Base-by-base conservation (phyloP, 2,329 filamentous ascomycete species). In the Fusarium sacchari region DNA sequence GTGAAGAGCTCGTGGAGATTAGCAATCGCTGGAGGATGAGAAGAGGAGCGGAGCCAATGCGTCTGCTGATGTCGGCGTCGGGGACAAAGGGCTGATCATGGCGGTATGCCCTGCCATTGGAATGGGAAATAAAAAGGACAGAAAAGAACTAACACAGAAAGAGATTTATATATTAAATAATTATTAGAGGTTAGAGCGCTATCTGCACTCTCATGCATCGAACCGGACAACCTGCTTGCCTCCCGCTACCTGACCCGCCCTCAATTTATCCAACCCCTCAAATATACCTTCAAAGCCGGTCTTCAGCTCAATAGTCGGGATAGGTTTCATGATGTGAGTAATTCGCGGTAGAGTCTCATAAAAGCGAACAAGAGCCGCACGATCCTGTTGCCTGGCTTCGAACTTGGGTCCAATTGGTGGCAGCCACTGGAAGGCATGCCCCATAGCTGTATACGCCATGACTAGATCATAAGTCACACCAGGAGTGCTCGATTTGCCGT, bases 1-100 rank as follows among this genome's bases (percentile, higher is more conserved):
- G 57, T 34, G 10, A 52, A 6, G 62, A 40, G 0, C 11, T 64
- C 0, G 13, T 62, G 4, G n/a, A 62, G 1, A 46, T 14, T 1
- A 53, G 57, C 34, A 46, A 64, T 30, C 32, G 32, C 5, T 62
- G 58, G 57, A 64, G 62, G 7, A 14, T 9, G 1, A 30, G 7
- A 10, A 22, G 58, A 39, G 58, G 46, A 0, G 62, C 43, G 7
- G 46, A 46, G 11, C 46, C 62, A 1, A 44, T 64, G 86, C 90
- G 9, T 13, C 15, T 53, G 10, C n/a, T 14, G 1, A 39, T 3
- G 1, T 22, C 10, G 20, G n/a, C n/a, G n/a, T n/a, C n/a, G n/a
- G n/a, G n/a, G n/a, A n/a, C n/a, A n/a, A n/a, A n/a, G n/a, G 3
- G 18, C 3, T 20, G 12, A 14, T 14, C 20, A 46, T 4, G 12